phyloP scores from a whole-genome alignment of 768 basidiomycete genomes.

The Termitomyces titanicus region DNA sequence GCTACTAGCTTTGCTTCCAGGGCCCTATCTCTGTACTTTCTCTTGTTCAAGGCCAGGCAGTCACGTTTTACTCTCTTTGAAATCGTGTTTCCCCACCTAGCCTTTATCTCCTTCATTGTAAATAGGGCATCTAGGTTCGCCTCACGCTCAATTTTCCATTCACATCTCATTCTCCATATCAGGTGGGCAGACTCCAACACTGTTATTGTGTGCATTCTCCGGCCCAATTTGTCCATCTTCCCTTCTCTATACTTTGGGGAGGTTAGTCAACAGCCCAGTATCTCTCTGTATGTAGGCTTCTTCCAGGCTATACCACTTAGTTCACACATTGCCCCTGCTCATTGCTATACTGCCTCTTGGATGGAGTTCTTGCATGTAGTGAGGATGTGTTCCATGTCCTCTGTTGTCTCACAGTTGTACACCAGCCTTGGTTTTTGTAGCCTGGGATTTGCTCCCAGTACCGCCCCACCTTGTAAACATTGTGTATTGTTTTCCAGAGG shows the following conservation, averaged over 20 bases:
- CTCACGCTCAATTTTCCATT: not conserved
- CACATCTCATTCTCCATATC: not conserved
- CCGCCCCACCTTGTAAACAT: constrained; percentile 16
- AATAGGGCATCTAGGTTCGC: not conserved
- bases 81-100: no score
- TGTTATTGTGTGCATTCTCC: not conserved
- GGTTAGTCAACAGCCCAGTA: not conserved
- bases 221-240: not conserved
- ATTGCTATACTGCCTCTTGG: constrained; percentile 9
- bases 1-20: no score
- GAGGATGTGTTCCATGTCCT: constrained; percentile 29
- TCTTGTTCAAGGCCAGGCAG: no score
- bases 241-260: not conserved
- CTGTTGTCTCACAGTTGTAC: constrained; percentile 17
- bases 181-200: not conserved
- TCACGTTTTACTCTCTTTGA: no score
- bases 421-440: constrained; percentile 8
- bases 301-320: not conserved
- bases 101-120: no score
- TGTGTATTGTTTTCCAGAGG: constrained; percentile 22
- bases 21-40: no score
- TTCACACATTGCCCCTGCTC: not conserved
- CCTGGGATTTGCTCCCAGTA: constrained; percentile 22
- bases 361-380: constrained; percentile 15
- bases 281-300: not conserved